Evolutionary conservation across 2,329 filamentous ascomycete species (phyloP).

Genomic region (Fulvia fulva): DNA sequence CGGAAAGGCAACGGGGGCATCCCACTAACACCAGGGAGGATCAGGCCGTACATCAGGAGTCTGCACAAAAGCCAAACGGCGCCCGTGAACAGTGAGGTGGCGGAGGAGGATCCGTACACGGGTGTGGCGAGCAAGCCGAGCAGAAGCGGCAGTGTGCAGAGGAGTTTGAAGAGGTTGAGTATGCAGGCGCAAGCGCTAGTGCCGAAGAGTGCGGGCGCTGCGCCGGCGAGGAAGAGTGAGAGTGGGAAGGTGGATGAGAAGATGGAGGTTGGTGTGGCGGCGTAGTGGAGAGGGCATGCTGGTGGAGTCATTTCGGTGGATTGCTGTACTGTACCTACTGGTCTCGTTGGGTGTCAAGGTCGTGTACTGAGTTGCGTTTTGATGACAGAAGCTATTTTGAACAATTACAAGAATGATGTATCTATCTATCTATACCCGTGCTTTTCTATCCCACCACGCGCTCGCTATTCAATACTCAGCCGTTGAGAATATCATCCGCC

Average conservation of each 20-base stretch:
- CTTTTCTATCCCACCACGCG: too few species aligned
- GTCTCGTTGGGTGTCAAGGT: too few species aligned
- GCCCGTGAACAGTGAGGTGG: not conserved
- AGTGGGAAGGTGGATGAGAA: not conserved
- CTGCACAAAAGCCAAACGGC: not conserved
- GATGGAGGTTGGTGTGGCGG: not conserved
- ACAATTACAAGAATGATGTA: too few species aligned
- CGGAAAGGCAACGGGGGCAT: not conserved
- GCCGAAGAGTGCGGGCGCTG: not conserved
- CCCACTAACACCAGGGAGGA: not conserved
- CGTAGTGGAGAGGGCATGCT: not conserved
- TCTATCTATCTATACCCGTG: too few species aligned
- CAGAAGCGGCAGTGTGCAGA: not conserved
- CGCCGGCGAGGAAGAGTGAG: not conserved
- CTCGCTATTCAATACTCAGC: too few species aligned
- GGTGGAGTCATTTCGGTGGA: too few species aligned
- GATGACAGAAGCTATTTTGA: too few species aligned
- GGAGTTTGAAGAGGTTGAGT: not conserved
- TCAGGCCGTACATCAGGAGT: not conserved
- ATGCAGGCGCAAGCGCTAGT: not conserved
- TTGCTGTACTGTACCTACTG: too few species aligned
- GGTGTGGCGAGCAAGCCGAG: not conserved
- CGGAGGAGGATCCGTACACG: not conserved
- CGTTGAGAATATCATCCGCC: constrained; percentile 50
- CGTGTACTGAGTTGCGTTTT: too few species aligned